Percentiles rank a stretch among this genome's conserved stretches.
phyloP scores from a whole-genome alignment of 1,139 yeast genomes.

The Keqinozyma sinolaborantium region DNA sequence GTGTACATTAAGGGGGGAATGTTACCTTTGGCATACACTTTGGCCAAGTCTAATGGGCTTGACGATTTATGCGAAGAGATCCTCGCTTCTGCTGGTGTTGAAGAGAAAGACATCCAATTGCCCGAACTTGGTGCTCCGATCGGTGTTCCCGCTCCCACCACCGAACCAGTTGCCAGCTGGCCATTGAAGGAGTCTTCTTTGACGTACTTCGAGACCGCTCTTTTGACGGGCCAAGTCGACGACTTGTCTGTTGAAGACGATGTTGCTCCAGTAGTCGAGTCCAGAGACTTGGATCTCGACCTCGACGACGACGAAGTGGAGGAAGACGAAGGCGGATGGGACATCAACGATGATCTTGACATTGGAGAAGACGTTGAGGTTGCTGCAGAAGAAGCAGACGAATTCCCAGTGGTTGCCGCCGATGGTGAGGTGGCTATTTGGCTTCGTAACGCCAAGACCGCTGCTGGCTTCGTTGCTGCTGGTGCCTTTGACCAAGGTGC shows the following conservation, averaged over 20 bases:
- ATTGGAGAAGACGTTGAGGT: constrained; percentile 30
- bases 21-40: constrained; percentile 86
- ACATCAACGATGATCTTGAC: constrained; percentile 48
- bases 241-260: constrained; percentile 51
- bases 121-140: constrained; percentile 50
- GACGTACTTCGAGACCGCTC: constrained; percentile 83
- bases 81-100: constrained; percentile 64
- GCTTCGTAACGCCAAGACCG: constrained; percentile 85
- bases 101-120: constrained; percentile 61
- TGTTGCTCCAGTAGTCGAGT: constrained; percentile 17
- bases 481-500: constrained; percentile 98
- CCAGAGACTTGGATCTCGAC: constrained; percentile 25
- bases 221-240: constrained; percentile 71
- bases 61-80: constrained; percentile 70
- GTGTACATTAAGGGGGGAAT: constrained; percentile 77
- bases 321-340: constrained; percentile 55
- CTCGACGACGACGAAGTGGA: constrained; percentile 57
- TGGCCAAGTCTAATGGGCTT: constrained; percentile 86
- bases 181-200: constrained; percentile 72
- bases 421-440: constrained; percentile 72
- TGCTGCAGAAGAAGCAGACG: constrained; percentile 30
- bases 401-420: constrained; percentile 25
- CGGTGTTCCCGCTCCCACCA: constrained; percentile 43
- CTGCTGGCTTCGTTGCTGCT: constrained; percentile 93
- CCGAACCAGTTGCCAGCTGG: constrained; percentile 63